Percentiles rank a stretch among this genome's conserved stretches.
Conservation (phyloP, 202 grass and related monocot species). For the Hordeum pubiflorum region DNA sequence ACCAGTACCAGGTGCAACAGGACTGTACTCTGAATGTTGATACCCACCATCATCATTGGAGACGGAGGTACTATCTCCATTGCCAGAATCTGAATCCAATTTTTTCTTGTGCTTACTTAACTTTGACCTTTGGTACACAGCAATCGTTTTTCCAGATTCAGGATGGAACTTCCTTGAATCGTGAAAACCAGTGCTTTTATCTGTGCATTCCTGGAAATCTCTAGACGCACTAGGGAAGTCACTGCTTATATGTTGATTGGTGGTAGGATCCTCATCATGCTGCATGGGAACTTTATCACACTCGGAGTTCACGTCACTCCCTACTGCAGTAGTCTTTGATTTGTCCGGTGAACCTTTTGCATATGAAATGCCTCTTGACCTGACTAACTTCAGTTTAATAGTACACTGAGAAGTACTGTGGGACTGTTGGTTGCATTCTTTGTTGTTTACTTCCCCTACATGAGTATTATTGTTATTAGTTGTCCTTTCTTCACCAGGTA, state of each 20-base stretch:
- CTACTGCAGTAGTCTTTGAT: conserved; percentile 26
- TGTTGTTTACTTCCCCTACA: conserved; percentile 23
- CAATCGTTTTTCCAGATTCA: conserved; percentile 42
- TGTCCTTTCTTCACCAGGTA: conserved; percentile 15
- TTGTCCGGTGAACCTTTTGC: conserved; percentile 34
- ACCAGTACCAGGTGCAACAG: conserved; percentile 37
- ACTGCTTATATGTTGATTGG: conserved; percentile 26
- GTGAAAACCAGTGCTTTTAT: conserved; percentile 31
- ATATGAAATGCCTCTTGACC: conserved; percentile 42
- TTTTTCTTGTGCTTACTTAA: conserved; percentile 47
- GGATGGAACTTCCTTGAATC: conserved; percentile 29
- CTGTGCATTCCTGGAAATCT: conserved; percentile 25
- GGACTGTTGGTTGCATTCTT: conserved; percentile 19
- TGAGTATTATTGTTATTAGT: neutral
- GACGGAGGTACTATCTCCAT: conserved; percentile 65
- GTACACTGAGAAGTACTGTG: conserved; percentile 33
- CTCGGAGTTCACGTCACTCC: conserved; percentile 9
- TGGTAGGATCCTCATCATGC: conserved; percentile 40
- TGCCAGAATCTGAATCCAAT: conserved; percentile 42
- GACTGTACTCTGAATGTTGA: conserved; percentile 43
- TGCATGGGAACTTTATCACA: conserved; percentile 19
- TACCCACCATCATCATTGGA: conserved; percentile 63
- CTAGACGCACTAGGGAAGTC: conserved; percentile 25
- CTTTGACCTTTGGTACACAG: conserved; percentile 78
- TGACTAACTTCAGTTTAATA: conserved; percentile 55